A percentile compares a stretch with the other conserved stretches of the same genome.
phyloP scores from a whole-genome alignment of 1,139 yeast genomes.

The Zygosaccharomyces sapae region DNA sequence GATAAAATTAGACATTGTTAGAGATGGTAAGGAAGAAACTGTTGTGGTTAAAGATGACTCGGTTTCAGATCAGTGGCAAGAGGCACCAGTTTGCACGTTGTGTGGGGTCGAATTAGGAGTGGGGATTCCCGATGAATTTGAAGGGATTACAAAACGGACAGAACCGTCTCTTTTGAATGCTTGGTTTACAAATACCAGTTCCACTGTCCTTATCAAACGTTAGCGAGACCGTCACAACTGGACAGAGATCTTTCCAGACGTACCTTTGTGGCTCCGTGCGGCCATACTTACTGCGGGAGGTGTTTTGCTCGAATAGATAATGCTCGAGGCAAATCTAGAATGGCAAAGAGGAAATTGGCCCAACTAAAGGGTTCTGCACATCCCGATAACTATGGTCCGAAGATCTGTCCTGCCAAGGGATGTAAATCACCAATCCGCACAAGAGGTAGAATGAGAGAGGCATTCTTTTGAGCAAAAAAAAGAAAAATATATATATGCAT shows the following conservation, averaged over 20 bases:
- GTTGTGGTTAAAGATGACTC: slow-evolving; percentile 29
- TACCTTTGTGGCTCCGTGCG: slow-evolving; percentile 67
- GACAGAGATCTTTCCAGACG: slow-evolving; percentile 65
- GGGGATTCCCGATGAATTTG: slow-evolving; percentile 58
- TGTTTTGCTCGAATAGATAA: slow-evolving; percentile 48
- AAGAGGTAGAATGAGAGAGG: slow-evolving; percentile 32
- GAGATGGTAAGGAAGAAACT: slow-evolving; percentile 35
- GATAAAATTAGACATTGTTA: slow-evolving; percentile 30
- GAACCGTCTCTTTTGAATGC: slow-evolving; percentile 28
- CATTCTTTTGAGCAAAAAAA: slow-evolving; percentile 24
- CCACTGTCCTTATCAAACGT: slow-evolving; percentile 64
- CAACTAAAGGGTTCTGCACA: slow-evolving; percentile 33
- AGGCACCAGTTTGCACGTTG: slow-evolving; percentile 54
- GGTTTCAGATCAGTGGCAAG: slow-evolving; percentile 35
- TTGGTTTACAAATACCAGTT: slow-evolving; percentile 37
- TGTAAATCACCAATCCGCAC: slow-evolving; percentile 29
- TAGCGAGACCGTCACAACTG: slow-evolving; percentile 45
- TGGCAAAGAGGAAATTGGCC: slow-evolving; percentile 23
- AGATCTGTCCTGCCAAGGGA: slow-evolving; percentile 30
- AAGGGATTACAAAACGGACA: slow-evolving; percentile 30
- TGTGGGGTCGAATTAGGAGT: slow-evolving; percentile 69
- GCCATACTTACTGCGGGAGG: slow-evolving; percentile 83
- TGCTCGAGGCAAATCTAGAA: slow-evolving; percentile 26
- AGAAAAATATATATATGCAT: neutral
- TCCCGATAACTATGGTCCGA: slow-evolving; percentile 37